These are phyloP conservation scores for Solanum hybrid DNA, from an alignment of 305 asterid species.

Conservation along the genomic window DNA sequence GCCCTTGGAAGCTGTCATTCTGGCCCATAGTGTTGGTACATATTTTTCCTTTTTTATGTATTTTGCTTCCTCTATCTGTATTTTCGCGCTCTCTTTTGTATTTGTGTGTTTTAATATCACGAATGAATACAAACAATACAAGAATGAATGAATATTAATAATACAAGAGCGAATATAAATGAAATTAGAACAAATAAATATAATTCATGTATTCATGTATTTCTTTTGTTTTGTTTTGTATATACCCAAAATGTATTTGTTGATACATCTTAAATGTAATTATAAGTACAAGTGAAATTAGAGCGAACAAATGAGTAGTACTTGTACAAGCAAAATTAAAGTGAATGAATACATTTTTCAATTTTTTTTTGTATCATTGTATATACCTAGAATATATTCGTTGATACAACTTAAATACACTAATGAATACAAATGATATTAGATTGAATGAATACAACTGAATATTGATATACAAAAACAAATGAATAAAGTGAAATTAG, in stretches of 20 bases:
- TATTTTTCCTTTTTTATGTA: background rate
- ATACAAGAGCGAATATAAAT: background rate
- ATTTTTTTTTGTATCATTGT: no score
- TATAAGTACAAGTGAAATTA: background rate
- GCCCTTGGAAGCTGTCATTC: background rate
- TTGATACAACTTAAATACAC: background rate
- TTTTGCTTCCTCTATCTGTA: no score
- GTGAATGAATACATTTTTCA: background rate
- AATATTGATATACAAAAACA: no score
- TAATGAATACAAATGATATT: no score
- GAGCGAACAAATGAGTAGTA: background rate
- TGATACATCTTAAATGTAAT: background rate
- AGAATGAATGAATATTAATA: background rate
- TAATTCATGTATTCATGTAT: background rate
- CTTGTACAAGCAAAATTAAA: background rate
- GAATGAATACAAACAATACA: background rate
- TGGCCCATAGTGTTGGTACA: background rate
- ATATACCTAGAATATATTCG: no score
- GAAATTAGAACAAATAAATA: no score
- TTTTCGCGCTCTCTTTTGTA: background rate
- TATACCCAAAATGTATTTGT: no score
- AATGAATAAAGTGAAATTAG: no score
- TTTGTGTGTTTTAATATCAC: no score
- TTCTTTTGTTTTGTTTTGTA: no score
- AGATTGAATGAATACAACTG: no score